Evolutionary conservation across 75 land plant species (phyloP), one percentile per base, ranked within the genome.

Genomic region (Larix kaempferi): DNA sequence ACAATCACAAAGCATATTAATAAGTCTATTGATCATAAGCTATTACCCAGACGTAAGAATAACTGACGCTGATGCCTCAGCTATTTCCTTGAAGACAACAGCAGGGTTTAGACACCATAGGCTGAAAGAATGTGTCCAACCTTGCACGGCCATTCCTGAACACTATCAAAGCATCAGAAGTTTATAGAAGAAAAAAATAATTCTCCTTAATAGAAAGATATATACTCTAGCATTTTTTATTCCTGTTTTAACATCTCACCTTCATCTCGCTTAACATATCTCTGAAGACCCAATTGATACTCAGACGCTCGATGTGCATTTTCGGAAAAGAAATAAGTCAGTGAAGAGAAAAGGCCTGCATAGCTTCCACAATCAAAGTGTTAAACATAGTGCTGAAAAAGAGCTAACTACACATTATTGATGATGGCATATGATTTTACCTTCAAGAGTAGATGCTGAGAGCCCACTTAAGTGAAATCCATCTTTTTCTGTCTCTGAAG

Each of bases 51-150:
- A 96, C 29, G 99, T 94, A 62, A 94, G 89, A 76, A 96, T 91
- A 15, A 96, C 86, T 6, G 95, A 90, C 56, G 81, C 79, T 55
- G 95, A 86, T 35, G 84, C 81, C 64, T 85, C 78, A 56, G 95
- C 91, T 85, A 96, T 78, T 41, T 88, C 98, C 79, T 77, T 85
- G 75, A 96, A 96, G 17, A 96, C 95, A 63, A 96, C 98, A 57
- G 93, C 88, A 41, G 99, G 99, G 86, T 96, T 92, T 78, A 96
- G 82, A 78, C 97, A 96, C 98, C 96, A 96, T 39, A 96, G 78
- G 76, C 89, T 90, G 23, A 96, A 44, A 22, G 86, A 80, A 67
- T 57, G 27, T 14, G 79, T 84, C 97, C 91, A 92, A 23, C 80
- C 81, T 29, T 74, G 74, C 44, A 77, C 79, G 82, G 77, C 77